A percentile compares a stretch with the other conserved stretches of the same genome.
phyloP scores from a whole-genome alignment of 2,329 filamentous ascomycete species.

The Grosmannia serpens region DNA sequence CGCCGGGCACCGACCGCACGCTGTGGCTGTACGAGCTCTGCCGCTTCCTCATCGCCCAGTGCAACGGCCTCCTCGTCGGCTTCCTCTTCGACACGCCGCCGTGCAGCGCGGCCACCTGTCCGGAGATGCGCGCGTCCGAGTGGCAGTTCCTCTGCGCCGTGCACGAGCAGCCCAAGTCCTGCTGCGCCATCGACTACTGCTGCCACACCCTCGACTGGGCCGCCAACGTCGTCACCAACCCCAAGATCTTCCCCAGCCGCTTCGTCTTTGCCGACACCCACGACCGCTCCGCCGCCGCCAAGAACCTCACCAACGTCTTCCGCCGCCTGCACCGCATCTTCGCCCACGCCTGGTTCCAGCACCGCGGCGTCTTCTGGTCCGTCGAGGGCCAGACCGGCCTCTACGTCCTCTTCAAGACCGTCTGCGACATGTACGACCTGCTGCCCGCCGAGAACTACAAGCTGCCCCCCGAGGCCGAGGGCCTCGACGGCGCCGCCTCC shows the following conservation, averaged over 20 bases:
- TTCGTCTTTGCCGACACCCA: constrained; percentile 48
- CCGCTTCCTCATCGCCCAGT: constrained; percentile 88
- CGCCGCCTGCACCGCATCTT: constrained; percentile 91
- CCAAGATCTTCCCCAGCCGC: constrained; percentile 88
- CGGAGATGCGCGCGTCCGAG: constrained; percentile 96
- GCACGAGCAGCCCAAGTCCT: constrained; percentile 91
- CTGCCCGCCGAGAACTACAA: constrained; percentile 94
- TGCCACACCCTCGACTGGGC: constrained; percentile 98
- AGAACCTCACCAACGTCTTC: constrained; percentile 91
- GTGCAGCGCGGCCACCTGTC: constrained; percentile 80
- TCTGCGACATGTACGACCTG: constrained; percentile 83
- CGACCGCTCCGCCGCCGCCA: constrained; percentile 53
- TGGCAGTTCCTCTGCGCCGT: constrained; percentile 99
- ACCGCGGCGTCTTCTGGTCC: constrained; percentile 88
- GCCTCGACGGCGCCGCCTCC: constrained; percentile 42
- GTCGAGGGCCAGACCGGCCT: constrained; percentile 84
- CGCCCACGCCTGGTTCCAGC: constrained; percentile 97
- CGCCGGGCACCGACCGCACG: constrained; percentile 69
- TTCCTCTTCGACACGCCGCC: constrained; percentile 86
- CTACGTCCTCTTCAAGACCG: constrained; percentile 94
- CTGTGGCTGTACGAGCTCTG: constrained; percentile 98
- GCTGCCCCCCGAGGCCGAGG: constrained; percentile 84
- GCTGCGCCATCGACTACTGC: constrained; percentile 97
- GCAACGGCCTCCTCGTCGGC: constrained; percentile 82
- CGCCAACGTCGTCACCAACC: constrained; percentile 83